These are phyloP conservation scores for Debaryomycetaceae sp. DNA, from an alignment of 1,139 yeast species.

Conservation along the genomic window DNA sequence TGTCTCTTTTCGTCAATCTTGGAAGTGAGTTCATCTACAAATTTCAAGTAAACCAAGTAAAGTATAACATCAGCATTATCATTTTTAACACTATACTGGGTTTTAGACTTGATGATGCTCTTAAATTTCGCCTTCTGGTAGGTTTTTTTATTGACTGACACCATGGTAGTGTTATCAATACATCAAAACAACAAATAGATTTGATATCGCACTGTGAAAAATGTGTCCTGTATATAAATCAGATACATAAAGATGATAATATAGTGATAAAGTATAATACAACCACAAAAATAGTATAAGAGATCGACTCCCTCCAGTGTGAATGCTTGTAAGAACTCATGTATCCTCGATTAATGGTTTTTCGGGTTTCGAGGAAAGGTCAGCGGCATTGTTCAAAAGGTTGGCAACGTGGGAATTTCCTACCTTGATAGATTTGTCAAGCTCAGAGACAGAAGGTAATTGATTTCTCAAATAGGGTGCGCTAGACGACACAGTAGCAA, in stretches of 20 bases:
- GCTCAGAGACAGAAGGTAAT: constrained; percentile 32
- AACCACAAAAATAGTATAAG: too few relatives aligned
- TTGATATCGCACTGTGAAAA: neutral
- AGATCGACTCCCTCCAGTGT: too few relatives aligned
- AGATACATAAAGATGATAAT: too few relatives aligned
- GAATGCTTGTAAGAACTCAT: neutral
- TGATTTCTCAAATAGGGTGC: constrained; percentile 11
- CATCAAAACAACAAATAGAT: neutral
- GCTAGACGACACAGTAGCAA: neutral
- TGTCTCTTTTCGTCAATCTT: constrained; percentile 21
- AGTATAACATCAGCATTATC: constrained; percentile 44
- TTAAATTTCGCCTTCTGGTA: constrained; percentile 9
- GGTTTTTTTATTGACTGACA: constrained; percentile 1
- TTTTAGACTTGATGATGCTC: constrained; percentile 16
- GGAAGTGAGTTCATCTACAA: constrained; percentile 33
- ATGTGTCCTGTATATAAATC: too few relatives aligned
- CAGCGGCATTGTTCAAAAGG: constrained; percentile 1
- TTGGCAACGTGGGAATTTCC: neutral
- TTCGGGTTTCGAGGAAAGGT: neutral
- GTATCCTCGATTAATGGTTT: neutral
- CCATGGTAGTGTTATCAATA: neutral
- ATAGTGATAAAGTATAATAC: too few relatives aligned
- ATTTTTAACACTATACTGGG: constrained; percentile 19
- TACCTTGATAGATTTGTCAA: constrained; percentile 24
- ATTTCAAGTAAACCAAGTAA: constrained; percentile 48